Conservation (phyloP, 345 rosid genomes). For the Lumnitzera littorea region DNA sequence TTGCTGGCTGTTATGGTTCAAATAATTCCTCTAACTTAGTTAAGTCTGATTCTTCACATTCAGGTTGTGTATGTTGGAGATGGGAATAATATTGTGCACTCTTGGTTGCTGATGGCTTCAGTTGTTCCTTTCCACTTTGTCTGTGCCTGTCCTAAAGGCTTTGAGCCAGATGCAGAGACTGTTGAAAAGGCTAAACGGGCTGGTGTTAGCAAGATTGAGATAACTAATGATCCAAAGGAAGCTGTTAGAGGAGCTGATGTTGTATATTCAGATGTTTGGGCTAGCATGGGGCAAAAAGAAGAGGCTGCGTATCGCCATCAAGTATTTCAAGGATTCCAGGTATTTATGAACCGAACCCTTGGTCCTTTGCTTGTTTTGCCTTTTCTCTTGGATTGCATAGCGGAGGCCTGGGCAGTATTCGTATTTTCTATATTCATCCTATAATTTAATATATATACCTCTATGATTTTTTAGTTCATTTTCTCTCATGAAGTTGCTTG, state of each 20-base stretch:
- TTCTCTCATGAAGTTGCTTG: background rate
- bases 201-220: slow-evolving; percentile 89
- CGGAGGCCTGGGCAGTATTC: too few relatives aligned
- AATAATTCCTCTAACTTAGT: background rate
- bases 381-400: too few relatives aligned
- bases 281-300: slow-evolving; percentile 97
- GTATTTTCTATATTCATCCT: background rate
- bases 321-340: slow-evolving; percentile 95
- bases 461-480: background rate
- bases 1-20: background rate
- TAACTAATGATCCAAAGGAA: slow-evolving; percentile 77
- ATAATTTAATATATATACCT: too few relatives aligned
- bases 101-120: slow-evolving; percentile 89
- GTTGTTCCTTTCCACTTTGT: slow-evolving; percentile 93
- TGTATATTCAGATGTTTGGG: slow-evolving; percentile 99
- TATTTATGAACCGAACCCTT: slow-evolving; percentile 3
- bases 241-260: slow-evolving; percentile 90
- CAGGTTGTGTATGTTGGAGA: slow-evolving; percentile 98
- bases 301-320: slow-evolving; percentile 79
- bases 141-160: slow-evolving; percentile 86
- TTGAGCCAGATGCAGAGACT: slow-evolving; percentile 74
- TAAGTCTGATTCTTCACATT: slow-evolving; percentile 6
- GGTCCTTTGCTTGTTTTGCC: background rate
- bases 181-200: slow-evolving; percentile 63
- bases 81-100: slow-evolving; percentile 92